Conservation (phyloP, 345 rosid genomes). For the Alliaria petiolata region DNA sequence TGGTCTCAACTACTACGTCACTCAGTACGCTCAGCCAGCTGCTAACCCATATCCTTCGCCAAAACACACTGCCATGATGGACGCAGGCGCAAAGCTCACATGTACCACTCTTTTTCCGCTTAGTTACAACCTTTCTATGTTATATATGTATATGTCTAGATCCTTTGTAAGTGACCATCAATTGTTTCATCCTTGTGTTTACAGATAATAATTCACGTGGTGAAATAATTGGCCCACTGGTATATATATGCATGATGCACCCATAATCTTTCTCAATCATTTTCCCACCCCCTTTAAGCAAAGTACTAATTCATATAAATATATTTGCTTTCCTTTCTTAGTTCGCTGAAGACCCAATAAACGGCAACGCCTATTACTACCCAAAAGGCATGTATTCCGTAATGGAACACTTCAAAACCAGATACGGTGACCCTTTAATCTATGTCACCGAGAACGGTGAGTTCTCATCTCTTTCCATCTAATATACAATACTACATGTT, state of each 20-base stretch:
- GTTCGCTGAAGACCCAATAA: no score
- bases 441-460: slow-evolving; percentile 25
- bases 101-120: not conserved
- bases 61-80: not conserved
- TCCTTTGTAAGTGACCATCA: no score
- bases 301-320: not conserved
- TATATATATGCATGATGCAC: no score
- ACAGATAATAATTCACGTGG: no score
- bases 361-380: no score
- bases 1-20: slow-evolving; percentile 22
- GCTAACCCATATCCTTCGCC: not conserved
- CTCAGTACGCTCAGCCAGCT: not conserved
- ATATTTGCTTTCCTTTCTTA: no score
- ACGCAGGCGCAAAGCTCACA: not conserved
- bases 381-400: not conserved
- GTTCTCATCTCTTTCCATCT: not conserved
- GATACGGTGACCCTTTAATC: not conserved
- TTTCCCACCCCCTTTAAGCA: no score
- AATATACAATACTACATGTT: no score
- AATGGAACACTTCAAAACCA: not conserved
- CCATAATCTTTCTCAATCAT: no score
- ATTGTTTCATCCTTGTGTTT: no score
- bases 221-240: no score
- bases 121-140: not conserved
- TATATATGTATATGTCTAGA: no score